Evolutionary conservation across 306 rosid genomes (phyloP).

Genomic region (Vigna unguiculata): DNA sequence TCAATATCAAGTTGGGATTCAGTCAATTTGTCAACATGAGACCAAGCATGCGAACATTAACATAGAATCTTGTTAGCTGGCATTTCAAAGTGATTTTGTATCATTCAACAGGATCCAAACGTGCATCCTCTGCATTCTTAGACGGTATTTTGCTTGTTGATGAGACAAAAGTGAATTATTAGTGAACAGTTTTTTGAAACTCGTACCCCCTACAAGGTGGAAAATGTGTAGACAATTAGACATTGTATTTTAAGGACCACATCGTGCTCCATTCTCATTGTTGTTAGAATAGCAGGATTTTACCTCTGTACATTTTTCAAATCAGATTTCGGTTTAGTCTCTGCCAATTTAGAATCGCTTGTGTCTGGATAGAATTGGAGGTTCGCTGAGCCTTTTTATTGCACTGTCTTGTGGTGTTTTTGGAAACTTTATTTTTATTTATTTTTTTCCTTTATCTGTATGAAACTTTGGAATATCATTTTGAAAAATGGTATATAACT

Average conservation of each 20-base stretch:
- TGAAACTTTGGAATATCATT: constrained; percentile 17
- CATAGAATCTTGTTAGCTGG: neutral
- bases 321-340: neutral
- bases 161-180: neutral
- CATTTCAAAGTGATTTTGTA: neutral
- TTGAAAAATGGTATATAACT: constrained; percentile 23
- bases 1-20: neutral
- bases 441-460: constrained; percentile 4
- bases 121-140: neutral
- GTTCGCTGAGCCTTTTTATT: constrained; percentile 12
- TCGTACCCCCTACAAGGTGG: neutral
- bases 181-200: constrained; percentile 12
- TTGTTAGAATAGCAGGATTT: neutral
- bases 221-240: neutral
- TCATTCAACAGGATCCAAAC: neutral
- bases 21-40: neutral
- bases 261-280: neutral
- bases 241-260: neutral
- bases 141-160: neutral
- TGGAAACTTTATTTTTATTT: neutral
- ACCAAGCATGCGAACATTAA: neutral
- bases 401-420: constrained; percentile 12
- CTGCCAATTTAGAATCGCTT: neutral
- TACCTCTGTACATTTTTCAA: constrained; percentile 19
- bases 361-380: constrained; percentile 4